Percentiles rank a stretch among this genome's conserved stretches.
Conservation (phyloP, 495 filamentous ascomycete genomes). For the Xanthoparmelia taractica region DNA sequence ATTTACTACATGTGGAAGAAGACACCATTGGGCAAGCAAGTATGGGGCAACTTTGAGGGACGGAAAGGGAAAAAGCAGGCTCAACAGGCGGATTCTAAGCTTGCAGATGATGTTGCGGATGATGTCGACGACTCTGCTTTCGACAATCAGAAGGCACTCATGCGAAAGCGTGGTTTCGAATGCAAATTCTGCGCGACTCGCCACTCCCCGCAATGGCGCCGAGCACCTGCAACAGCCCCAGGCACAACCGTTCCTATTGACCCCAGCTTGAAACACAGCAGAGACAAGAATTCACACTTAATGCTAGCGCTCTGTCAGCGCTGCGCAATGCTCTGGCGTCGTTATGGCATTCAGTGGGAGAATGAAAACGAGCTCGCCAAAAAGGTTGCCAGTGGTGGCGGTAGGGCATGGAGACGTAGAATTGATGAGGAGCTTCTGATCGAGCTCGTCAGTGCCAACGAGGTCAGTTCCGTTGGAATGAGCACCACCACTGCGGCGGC, state of each 20-base stretch:
- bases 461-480: slow-evolving; percentile 42
- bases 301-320: slow-evolving; percentile 80
- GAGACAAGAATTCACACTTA: slow-evolving; percentile 67
- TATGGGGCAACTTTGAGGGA: slow-evolving; percentile 84
- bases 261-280: slow-evolving; percentile 48
- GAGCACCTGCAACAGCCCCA: slow-evolving; percentile 68
- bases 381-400: slow-evolving; percentile 74
- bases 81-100: slow-evolving; percentile 50
- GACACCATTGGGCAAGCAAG: slow-evolving; percentile 68
- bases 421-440: slow-evolving; percentile 87
- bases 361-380: slow-evolving; percentile 89
- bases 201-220: slow-evolving; percentile 80
- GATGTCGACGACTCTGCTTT: slow-evolving; percentile 94
- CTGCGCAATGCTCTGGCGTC: slow-evolving; percentile 86
- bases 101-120: slow-evolving; percentile 88
- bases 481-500: slow-evolving; percentile 40
- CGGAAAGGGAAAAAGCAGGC: slow-evolving; percentile 84
- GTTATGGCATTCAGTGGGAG: slow-evolving; percentile 93
- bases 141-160: slow-evolving; percentile 74
- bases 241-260: slow-evolving; percentile 67
- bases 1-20: slow-evolving; percentile 99
- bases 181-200: slow-evolving; percentile 90
- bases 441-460: slow-evolving; percentile 57
- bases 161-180: slow-evolving; percentile 73
- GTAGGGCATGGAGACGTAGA: slow-evolving; percentile 76